phyloP scores from a whole-genome alignment of 192 early-diverging fungal species.

The Pecoramyces ruminantium region DNA sequence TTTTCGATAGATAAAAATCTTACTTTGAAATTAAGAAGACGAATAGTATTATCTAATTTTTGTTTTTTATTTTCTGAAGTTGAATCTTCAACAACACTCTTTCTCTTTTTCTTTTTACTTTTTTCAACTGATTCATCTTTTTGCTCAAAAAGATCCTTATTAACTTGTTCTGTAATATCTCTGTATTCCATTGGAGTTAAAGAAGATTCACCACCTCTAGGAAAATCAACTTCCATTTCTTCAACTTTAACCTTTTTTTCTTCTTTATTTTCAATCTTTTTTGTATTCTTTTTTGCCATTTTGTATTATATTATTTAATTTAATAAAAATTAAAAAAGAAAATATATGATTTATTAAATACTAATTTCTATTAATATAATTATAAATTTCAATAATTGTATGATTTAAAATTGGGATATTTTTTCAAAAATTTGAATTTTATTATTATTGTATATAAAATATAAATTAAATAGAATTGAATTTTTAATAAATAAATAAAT shows the following conservation, averaged over 20 bases:
- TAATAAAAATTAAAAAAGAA: too few relatives aligned
- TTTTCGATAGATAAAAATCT: neutral
- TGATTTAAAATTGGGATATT: too few relatives aligned
- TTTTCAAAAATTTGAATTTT: too few relatives aligned
- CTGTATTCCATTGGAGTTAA: slow-evolving; percentile 70
- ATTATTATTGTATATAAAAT: too few relatives aligned
- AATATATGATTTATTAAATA: too few relatives aligned
- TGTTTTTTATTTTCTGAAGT: neutral
- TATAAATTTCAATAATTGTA: too few relatives aligned
- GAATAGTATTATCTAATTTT: neutral
- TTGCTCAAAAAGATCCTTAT: slow-evolving; percentile 38
- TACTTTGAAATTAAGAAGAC: neutral
- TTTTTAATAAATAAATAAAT: too few relatives aligned
- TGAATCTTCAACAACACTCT: neutral
- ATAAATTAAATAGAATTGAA: too few relatives aligned
- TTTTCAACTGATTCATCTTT: neutral
- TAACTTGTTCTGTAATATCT: slow-evolving; percentile 57
- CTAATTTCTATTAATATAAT: too few relatives aligned
- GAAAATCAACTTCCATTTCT: slow-evolving; percentile 50
- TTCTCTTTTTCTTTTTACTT: neutral
- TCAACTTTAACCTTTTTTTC: neutral
- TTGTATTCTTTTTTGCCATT: neutral
- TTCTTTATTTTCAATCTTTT: neutral
- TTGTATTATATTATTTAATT: neutral
- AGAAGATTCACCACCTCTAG: slow-evolving; percentile 62